Percentiles rank a stretch among this genome's conserved stretches.
phyloP scores from a whole-genome alignment of 257 asterid genomes.

The Perilla frutescens region DNA sequence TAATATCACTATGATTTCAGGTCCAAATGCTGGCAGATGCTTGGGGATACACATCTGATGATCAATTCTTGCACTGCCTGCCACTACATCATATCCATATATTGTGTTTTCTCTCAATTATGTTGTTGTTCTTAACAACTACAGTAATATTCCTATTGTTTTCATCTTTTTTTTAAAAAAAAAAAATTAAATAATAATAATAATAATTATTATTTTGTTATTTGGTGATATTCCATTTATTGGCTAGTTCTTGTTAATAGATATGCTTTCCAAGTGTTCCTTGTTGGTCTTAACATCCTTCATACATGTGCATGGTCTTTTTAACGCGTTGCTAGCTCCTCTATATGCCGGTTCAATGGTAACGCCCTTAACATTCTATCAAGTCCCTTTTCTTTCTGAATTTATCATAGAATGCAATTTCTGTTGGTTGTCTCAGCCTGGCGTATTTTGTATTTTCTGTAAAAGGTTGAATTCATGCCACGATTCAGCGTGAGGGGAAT shows the following conservation, averaged over 20 bases:
- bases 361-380: slow-evolving; percentile 39
- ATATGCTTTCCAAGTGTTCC: slow-evolving; percentile 15
- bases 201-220: not conserved
- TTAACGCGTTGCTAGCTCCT: slow-evolving; percentile 89
- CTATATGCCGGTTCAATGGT: slow-evolving; percentile 87
- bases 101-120: slow-evolving; percentile 18
- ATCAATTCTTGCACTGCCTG: slow-evolving; percentile 81
- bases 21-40: slow-evolving; percentile 79
- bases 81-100: slow-evolving; percentile 95
- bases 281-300: slow-evolving; percentile 57
- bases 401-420: not conserved
- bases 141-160: not conserved
- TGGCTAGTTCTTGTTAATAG: not conserved
- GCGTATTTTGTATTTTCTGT: slow-evolving; percentile 18
- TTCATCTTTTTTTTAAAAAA: not conserved
- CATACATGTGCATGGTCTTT: slow-evolving; percentile 89
- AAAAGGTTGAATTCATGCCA: slow-evolving; percentile 92
- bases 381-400: slow-evolving; percentile 20
- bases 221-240: slow-evolving; percentile 5
- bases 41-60: slow-evolving; percentile 76
- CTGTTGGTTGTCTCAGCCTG: slow-evolving; percentile 23
- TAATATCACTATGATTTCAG: slow-evolving; percentile 46
- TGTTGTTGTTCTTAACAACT: slow-evolving; percentile 10
- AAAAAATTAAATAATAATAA: not conserved
- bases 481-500: slow-evolving; percentile 95